Evolutionary conservation across 164 flowering plant genomes (phyloP), one percentile per base, ranked within the genome.

Genomic region (Vitis rupestris): DNA sequence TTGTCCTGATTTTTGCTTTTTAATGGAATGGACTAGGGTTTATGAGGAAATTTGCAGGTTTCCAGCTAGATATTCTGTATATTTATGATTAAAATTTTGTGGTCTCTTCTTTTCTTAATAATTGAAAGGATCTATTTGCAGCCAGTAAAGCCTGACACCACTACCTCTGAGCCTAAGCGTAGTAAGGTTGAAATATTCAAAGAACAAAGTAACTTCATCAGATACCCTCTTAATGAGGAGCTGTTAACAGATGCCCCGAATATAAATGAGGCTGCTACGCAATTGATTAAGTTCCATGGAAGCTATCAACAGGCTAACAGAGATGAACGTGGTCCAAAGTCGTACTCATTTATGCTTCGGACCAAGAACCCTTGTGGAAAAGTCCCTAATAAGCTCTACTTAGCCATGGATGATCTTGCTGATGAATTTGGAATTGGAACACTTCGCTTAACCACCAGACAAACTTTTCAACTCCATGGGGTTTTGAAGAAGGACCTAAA

Each of bases 401-500:
- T 91, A 77, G 92, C 86, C 58, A 92, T 96, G 99, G 99, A 96
- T 82, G 86, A 84, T 70, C 90, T 96, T 68, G 97, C 99, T 52
- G 97, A 96, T 75, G 79, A 93, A 79, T 96, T 93, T 84, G 99
- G 99, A 29, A 96, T 88, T 50, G 93, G 94, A 58, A 90, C 99
- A 3, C 97, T 96, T 77, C 93, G 99, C 27, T 77, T 96, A 74
- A 96, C 99, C 1, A 96, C 98, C 15, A 84, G 99, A 67, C 99
- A 96, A 73, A 96, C 99, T 29, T 93, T 96, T 84, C 99, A 96
- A 86, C 92, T 96, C 53, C 99, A 96, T 76, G 99, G 99, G n/a
- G 82, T 96, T 59, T 37, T 92, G 77, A 95, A 96, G 78, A 83
- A 89, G 83, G 77, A 96, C 70, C 91, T 96, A 27, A 96, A 96